Evolutionary conservation across 306 rosid genomes (phyloP), one percentile per base, ranked within the genome.

Genomic region (Corylus avellana): DNA sequence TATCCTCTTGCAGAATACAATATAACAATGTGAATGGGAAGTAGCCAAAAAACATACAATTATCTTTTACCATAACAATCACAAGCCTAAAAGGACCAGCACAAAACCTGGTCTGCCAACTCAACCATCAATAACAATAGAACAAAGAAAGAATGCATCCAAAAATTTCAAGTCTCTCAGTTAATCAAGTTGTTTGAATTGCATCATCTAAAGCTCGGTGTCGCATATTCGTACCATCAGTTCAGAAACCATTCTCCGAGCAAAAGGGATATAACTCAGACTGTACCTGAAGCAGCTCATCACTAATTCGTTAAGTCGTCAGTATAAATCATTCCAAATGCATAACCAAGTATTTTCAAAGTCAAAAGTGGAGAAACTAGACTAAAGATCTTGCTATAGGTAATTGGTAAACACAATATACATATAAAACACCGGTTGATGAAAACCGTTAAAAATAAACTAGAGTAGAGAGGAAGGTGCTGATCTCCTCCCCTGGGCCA

Each of bases 221-320:
- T 95, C 94, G 9, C 90, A 91, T 29, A 93, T 83, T 62, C 98
- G 91, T 55, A 91, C 62, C 98, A 93, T 95, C 92, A 95, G 75
- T 78, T 83, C 82, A 6, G 99, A 95, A 70, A 95, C 97, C 89
- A 92, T 91, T 86, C 94, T 91, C 85, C 98, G 92, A 75, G 99
- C 99, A 86, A 95, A 95, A 46, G 99, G 98, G 78, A 95, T 95
- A 76, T 95, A 93, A 74, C 99, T 95, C 84, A 95, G 75, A 77
- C 97, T 89, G 82, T 95, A 95, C 99, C 99, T 95, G 98, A 79
- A 84, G 77, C 62, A 78, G 25, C 25, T 20, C 72, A 78, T 75
- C 85, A 53, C 35, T 56, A 70, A 73, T 77, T 81, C 22, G 42
- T n/a, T n/a, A 4, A 42, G 51, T 67, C 42, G 29, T 4, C 11